A percentile compares a stretch with the other conserved stretches of the same genome.
phyloP scores from a whole-genome alignment of 768 basidiomycete genomes.

The Boletus subcaerulescens region DNA sequence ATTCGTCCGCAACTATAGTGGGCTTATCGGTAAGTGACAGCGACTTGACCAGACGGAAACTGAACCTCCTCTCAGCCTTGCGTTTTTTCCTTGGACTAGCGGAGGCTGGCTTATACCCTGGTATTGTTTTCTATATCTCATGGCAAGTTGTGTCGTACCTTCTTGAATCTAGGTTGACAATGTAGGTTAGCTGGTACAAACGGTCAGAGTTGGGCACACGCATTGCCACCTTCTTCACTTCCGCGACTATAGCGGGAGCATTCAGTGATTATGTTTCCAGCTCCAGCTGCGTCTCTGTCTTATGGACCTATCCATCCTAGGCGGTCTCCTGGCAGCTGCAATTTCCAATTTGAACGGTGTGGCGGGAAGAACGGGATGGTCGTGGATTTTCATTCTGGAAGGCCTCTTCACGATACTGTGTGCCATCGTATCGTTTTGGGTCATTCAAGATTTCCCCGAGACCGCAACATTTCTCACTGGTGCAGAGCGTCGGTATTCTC shows the following conservation, averaged over 20 bases:
- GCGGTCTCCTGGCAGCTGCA: conserved; percentile 62
- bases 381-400: conserved; percentile 75
- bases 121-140: conserved; percentile 60
- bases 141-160: conserved; percentile 35
- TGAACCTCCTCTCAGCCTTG: conserved; percentile 38
- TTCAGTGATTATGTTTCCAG: conserved; percentile 49
- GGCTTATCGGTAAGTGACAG: conserved; percentile 49
- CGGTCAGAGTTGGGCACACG: conserved; percentile 71
- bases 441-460: conserved; percentile 78
- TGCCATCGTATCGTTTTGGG: conserved; percentile 61
- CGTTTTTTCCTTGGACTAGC: conserved; percentile 57
- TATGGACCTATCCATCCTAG: conserved; percentile 29
- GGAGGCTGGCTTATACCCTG: conserved; percentile 52
- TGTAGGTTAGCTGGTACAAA: conserved; percentile 65
- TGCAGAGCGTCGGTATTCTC: conserved; percentile 48
- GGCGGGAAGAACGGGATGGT: conserved; percentile 61
- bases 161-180: not conserved
- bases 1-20: conserved; percentile 56
- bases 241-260: conserved; percentile 75
- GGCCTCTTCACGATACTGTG: conserved; percentile 65
- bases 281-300: not conserved
- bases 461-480: conserved; percentile 67
- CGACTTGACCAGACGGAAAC: not conserved
- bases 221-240: conserved; percentile 74
- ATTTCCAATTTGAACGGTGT: conserved; percentile 71